Conservation (phyloP, 2,329 filamentous ascomycete genomes). For the Verticillium longisporum region DNA sequence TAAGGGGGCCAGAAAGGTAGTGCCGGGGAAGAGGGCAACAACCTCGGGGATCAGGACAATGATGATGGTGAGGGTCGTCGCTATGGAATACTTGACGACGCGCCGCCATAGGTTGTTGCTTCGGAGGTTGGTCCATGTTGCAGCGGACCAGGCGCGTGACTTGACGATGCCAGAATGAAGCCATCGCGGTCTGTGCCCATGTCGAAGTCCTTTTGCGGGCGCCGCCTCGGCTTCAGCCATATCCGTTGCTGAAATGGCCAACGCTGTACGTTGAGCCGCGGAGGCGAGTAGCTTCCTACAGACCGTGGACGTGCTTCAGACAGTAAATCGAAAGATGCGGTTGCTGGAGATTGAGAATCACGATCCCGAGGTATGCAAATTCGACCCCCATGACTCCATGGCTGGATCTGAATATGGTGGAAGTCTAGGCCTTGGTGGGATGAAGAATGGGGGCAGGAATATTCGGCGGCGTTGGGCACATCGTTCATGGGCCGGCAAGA, state of each 20-base stretch:
- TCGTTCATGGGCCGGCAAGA: not conserved
- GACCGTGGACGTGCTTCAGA: not conserved
- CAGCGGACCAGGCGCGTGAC: not conserved
- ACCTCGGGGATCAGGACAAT: constrained; percentile 40
- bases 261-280: not conserved
- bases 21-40: constrained; percentile 33
- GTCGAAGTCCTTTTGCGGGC: not conserved
- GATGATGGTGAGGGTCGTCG: constrained; percentile 36
- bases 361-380: not conserved
- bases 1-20: constrained; percentile 46
- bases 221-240: not conserved
- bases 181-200: not conserved
- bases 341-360: not conserved
- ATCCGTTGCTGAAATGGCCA: not conserved
- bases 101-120: constrained; percentile 42
- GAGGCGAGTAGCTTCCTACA: not conserved
- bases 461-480: not conserved
- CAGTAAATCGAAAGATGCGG: not conserved
- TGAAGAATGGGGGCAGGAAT: not conserved
- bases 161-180: not conserved
- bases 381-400: not conserved
- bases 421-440: not conserved
- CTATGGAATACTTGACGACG: constrained; percentile 45
- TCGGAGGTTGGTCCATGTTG: constrained; percentile 17
- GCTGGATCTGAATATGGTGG: not conserved